These are phyloP conservation scores for Cynara cardunculus DNA, from an alignment of 129 eudicot species.

Conservation along the genomic window DNA sequence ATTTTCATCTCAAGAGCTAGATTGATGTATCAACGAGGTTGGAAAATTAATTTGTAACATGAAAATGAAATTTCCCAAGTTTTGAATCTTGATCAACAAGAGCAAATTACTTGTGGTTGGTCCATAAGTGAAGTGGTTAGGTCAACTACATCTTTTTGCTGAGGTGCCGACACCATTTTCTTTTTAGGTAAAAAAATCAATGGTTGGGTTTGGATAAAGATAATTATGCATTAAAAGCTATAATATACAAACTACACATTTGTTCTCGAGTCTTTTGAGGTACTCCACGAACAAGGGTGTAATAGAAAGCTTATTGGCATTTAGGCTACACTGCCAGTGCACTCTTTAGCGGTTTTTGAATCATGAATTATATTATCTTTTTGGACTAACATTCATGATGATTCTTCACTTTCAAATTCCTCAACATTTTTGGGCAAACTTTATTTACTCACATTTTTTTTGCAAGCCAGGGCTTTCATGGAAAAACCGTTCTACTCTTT, in stretches of 20 bases:
- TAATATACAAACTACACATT: background rate
- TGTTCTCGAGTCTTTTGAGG: background rate
- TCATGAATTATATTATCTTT: background rate
- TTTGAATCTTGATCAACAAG: background rate
- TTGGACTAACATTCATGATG: slow-evolving; percentile 7
- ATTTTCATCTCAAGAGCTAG: background rate
- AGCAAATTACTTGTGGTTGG: background rate
- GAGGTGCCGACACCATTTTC: background rate
- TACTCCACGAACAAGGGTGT: background rate
- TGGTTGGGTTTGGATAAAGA: background rate
- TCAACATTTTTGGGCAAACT: background rate
- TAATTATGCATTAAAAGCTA: background rate
- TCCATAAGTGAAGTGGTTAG: background rate
- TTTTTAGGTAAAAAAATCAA: background rate
- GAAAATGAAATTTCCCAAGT: background rate
- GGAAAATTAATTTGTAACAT: background rate
- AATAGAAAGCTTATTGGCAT: slow-evolving; percentile 4
- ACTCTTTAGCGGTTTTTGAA: background rate
- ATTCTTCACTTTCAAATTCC: background rate
- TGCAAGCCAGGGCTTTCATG: background rate
- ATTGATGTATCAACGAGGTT: background rate
- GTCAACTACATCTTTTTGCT: background rate
- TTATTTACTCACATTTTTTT: background rate
- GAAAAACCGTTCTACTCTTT: background rate
- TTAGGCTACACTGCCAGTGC: slow-evolving; percentile 4